Evolutionary conservation across 768 basidiomycete species (phyloP).

Genomic region (Fibroporia radiculosa): DNA sequence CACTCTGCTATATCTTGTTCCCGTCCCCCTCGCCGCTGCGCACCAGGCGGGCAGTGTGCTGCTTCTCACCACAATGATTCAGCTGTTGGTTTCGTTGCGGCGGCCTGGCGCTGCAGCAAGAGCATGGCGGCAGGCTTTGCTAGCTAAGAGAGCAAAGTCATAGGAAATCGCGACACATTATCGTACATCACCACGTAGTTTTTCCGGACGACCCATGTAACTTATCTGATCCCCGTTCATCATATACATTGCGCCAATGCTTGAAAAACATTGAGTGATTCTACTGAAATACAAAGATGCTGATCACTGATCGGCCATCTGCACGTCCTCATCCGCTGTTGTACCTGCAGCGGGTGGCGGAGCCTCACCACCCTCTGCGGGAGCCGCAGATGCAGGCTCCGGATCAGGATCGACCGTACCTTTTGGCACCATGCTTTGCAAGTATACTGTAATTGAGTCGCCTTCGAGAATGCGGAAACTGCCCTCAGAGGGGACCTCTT

Average conservation of each 20-base stretch:
- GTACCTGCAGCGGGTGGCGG: constrained; percentile 28
- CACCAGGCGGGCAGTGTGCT: constrained; percentile 95
- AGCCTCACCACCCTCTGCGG: constrained; percentile 54
- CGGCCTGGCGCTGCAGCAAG: constrained; percentile 60
- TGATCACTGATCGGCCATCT: constrained; percentile 76
- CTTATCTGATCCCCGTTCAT: no score
- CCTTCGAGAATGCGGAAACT: constrained; percentile 87
- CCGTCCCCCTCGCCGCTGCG: constrained; percentile 82
- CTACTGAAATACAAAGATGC: no score
- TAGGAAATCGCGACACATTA: background rate
- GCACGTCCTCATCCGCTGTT: constrained; percentile 67
- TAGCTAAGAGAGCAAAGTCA: constrained; percentile 6
- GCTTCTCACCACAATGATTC: constrained; percentile 76
- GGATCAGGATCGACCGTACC: constrained; percentile 36
- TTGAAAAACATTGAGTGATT: no score
- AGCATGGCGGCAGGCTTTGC: constrained; percentile 42
- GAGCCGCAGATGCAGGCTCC: constrained; percentile 30
- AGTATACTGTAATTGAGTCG: constrained; percentile 62
- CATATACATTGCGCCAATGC: no score
- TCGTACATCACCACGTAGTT: background rate
- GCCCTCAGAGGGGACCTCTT: constrained; percentile 40
- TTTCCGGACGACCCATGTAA: no score
- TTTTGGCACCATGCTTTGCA: constrained; percentile 75
- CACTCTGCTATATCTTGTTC: constrained; percentile 89
- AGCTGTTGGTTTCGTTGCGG: constrained; percentile 64